Evolutionary conservation across 2,329 filamentous ascomycete genomes (phyloP), one percentile per base, ranked within the genome.

Genomic region (Colletotrichum simmondsii): DNA sequence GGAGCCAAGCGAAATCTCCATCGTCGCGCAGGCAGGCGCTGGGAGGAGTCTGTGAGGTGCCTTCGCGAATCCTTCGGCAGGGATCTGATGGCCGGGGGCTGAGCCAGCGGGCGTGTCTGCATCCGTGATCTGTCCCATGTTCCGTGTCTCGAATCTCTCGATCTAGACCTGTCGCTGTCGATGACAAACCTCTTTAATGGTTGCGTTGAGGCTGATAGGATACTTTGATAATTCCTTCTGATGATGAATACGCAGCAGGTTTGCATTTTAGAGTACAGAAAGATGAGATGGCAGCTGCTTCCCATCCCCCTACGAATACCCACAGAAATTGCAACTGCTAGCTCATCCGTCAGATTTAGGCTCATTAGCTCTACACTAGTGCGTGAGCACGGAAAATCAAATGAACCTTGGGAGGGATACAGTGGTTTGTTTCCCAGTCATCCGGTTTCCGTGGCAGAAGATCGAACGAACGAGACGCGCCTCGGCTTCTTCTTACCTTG

Each of bases 31-130:
- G 32, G 42, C 46, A 54, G 32, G 42, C 46, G 60, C 46, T 22
- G 57, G 26, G 57, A 14, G 24, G 69, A 63, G 35, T 42, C 57
- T 68, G 46, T 26, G 30, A 14, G 65, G 37, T 58, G 58, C 58
- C n/a, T 35, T 68, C 68, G 28, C 8, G 65, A 68, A 72, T 72
- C 69, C 69, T 72, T 72, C 59, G 58, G 37, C 65, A 72, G 69
- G 65, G 69, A n/a, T 28, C 2, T 26, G 62, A 3, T 22, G 5
- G 10, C 42, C 46, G 52, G 61, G 57, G 61, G 61, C 52, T 10
- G 14, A 22, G 61, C 28, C 24, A 11, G 16, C 60, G 53, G 57
- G 37, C 8, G 61, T 69, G 22, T 42, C 42, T 49, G 37, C 53
- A 65, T 54, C 60, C 49, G 35, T 19, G 54, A 24, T 54, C 52